These are phyloP conservation scores for Nicotiana tabacum DNA, from an alignment of 257 asterid genomes.

Conservation along the genomic window DNA sequence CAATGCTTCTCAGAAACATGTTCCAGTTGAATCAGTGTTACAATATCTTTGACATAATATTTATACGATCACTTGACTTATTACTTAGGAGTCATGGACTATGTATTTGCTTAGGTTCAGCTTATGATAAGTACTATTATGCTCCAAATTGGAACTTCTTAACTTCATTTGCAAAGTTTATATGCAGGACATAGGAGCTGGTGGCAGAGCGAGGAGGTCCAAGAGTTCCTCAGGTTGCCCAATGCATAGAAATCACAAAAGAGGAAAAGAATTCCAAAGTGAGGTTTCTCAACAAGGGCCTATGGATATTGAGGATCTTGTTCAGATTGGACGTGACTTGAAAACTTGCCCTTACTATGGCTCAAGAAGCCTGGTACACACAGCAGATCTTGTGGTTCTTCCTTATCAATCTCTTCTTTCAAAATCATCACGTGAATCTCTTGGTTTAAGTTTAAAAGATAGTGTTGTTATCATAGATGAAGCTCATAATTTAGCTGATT, in stretches of 20 bases:
- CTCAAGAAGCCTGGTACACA: slow-evolving; percentile 71
- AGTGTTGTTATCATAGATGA: slow-evolving; percentile 82
- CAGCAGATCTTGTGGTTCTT: slow-evolving; percentile 88
- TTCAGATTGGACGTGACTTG: slow-evolving; percentile 56
- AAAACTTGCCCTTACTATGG: slow-evolving; percentile 97
- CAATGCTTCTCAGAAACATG: not conserved
- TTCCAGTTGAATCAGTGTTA: not conserved
- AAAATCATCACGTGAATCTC: slow-evolving; percentile 85
- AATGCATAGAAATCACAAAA: slow-evolving; percentile 65
- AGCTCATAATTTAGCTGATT: slow-evolving; percentile 97
- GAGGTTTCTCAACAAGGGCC: slow-evolving; percentile 61
- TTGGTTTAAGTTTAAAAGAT: slow-evolving; percentile 70
- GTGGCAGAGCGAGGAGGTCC: slow-evolving; percentile 45
- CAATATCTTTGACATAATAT: not conserved
- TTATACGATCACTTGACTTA: not conserved
- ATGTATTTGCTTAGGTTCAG: not conserved
- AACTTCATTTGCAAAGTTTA: slow-evolving; percentile 25
- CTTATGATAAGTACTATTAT: not conserved
- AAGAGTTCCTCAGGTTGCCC: slow-evolving; percentile 68
- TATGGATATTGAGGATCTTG: slow-evolving; percentile 93
- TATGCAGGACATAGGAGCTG: slow-evolving; percentile 57
- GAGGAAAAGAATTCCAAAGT: slow-evolving; percentile 48
- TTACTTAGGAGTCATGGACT: not conserved
- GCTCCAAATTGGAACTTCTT: slow-evolving; percentile 4
- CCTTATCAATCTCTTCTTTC: slow-evolving; percentile 99